These are phyloP conservation scores for Schwanniomyces pseudopolymorphus DNA, from an alignment of 805 yeast species.

Conservation along the genomic window DNA sequence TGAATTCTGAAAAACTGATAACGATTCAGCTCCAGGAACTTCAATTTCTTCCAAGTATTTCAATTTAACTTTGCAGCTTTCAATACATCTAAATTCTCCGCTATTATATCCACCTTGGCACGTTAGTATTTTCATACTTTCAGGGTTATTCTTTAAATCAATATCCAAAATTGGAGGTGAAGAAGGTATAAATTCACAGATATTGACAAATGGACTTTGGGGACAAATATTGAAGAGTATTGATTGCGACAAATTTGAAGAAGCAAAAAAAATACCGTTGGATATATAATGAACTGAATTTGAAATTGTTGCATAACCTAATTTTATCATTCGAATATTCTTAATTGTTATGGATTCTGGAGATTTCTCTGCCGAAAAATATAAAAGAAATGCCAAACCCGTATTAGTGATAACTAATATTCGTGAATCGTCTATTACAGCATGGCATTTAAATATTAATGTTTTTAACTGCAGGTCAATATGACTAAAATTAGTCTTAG, in stretches of 20 bases:
- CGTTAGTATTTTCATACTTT: constrained; percentile 12
- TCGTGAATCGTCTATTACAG: constrained; percentile 26
- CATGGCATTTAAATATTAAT: constrained; percentile 1
- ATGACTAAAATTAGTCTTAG: constrained; percentile 14
- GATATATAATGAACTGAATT: constrained; percentile 23
- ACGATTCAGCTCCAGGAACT: background rate
- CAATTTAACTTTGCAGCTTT: background rate
- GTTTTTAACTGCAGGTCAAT: background rate
- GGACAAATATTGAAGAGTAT: constrained; percentile 26
- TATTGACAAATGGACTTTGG: constrained; percentile 23
- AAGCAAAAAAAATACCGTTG: constrained; percentile 26
- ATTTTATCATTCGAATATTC: constrained; percentile 17
- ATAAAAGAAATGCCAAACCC: constrained; percentile 28
- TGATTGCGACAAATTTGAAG: constrained; percentile 31
- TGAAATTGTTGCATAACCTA: constrained; percentile 34
- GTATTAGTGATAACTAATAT: constrained; percentile 24
- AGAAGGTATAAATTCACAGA: constrained; percentile 17
- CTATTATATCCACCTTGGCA: constrained; percentile 37
- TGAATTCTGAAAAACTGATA: background rate
- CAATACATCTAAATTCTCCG: constrained; percentile 24
- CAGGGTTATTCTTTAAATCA: constrained; percentile 6
- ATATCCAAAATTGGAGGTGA: constrained; percentile 35
- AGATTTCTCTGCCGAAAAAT: constrained; percentile 10
- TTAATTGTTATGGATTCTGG: constrained; percentile 5
- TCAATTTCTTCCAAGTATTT: background rate